Evolutionary conservation across 768 basidiomycete genomes (phyloP).

Genomic region (Trametes gibbosa): DNA sequence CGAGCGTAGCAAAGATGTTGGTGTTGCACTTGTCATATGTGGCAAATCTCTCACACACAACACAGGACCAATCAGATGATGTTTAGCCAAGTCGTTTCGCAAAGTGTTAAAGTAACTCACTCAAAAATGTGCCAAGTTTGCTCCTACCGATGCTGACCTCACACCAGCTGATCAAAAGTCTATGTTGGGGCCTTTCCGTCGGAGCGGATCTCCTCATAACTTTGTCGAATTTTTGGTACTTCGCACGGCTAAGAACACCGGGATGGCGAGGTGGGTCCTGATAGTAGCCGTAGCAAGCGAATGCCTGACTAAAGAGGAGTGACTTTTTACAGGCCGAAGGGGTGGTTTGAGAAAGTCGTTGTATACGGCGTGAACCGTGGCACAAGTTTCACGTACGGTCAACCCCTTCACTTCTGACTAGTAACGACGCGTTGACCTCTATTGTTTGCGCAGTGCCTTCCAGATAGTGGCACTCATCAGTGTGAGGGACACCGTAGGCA

Average conservation of each 20-base stretch:
- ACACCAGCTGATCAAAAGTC: constrained; percentile 10
- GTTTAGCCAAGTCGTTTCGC: constrained; percentile 16
- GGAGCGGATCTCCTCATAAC: constrained; percentile 18
- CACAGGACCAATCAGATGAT: constrained; percentile 7
- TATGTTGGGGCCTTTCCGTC: constrained; percentile 15
- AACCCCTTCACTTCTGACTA: not conserved
- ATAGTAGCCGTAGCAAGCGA: no score
- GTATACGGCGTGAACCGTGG: constrained; percentile 23
- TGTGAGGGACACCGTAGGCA: not conserved
- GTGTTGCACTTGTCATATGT: no score
- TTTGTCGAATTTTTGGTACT: constrained; percentile 15
- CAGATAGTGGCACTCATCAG: constrained; percentile 5
- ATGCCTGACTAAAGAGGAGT: no score
- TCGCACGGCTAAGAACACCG: constrained; percentile 18
- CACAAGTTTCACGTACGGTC: constrained; percentile 21
- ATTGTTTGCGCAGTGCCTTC: not conserved
- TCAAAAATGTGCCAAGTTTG: not conserved
- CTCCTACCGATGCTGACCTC: not conserved
- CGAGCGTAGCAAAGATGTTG: not conserved
- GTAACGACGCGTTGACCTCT: not conserved
- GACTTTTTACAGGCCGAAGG: constrained; percentile 1
- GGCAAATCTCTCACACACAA: not conserved
- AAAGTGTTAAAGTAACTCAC: constrained; percentile 1
- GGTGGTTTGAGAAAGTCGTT: constrained; percentile 16
- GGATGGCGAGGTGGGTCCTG: constrained; percentile 18